These are phyloP conservation scores for Oenanthe sinensis DNA, from an alignment of 129 eudicot genomes.

Conservation along the genomic window DNA sequence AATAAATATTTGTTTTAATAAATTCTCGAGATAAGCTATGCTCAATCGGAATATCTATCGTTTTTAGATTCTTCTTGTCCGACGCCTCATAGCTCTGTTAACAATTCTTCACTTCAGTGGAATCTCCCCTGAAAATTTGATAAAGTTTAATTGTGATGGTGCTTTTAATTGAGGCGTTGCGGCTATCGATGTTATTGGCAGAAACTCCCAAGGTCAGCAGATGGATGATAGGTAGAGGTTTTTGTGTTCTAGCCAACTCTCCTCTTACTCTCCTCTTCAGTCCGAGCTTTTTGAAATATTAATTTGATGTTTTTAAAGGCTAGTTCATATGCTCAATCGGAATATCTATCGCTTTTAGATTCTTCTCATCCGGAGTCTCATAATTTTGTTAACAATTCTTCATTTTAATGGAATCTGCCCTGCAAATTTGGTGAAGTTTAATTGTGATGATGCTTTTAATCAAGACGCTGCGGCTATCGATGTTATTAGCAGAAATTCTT, in stretches of 20 bases:
- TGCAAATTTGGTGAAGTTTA: neutral
- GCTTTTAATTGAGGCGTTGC: neutral
- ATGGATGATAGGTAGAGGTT: neutral
- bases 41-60: neutral
- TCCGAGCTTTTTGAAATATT: too few species aligned
- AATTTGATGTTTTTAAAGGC: too few species aligned
- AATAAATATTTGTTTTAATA: too few species aligned
- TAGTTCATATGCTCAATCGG: neutral
- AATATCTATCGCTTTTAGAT: neutral
- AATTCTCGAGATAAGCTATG: too few species aligned
- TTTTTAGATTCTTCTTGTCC: neutral
- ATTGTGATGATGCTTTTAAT: neutral
- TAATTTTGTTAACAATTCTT: neutral
- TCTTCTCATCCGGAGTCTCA: neutral
- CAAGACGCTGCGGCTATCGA: neutral
- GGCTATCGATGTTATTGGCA: neutral
- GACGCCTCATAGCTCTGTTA: neutral
- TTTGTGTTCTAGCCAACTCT: neutral
- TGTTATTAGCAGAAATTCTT: neutral
- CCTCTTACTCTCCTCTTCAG: too few species aligned
- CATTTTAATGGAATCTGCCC: neutral
- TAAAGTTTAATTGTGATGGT: neutral
- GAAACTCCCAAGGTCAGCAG: neutral
- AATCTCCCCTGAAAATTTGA: neutral
- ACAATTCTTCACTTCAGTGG: neutral